Evolutionary conservation across 164 flowering plant genomes (phyloP).

Genomic region (Macadamia integrifolia): DNA sequence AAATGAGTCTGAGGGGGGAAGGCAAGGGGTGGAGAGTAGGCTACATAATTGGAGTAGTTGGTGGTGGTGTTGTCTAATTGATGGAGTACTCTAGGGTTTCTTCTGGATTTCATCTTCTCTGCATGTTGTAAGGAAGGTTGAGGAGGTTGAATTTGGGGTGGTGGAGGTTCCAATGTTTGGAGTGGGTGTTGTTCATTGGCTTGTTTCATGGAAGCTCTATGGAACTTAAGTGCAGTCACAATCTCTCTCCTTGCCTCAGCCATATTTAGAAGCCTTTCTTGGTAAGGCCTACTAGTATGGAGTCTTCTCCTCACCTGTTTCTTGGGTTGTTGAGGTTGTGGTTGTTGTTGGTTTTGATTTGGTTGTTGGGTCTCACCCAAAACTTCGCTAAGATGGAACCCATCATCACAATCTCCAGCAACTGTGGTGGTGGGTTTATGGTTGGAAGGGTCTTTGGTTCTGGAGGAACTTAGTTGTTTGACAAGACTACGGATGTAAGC

Average conservation of each 20-base stretch:
- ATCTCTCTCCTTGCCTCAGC: conserved; percentile 87
- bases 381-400: conserved; percentile 21
- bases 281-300: conserved; percentile 81
- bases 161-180: conserved; percentile 13
- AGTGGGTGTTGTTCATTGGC: conserved; percentile 31
- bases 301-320: conserved; percentile 84
- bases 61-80: conserved; percentile 26
- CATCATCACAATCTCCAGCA: conserved; percentile 23
- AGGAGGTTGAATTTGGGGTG: conserved; percentile 4
- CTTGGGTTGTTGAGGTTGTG: conserved; percentile 39
- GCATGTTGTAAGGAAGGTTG: conserved; percentile 26
- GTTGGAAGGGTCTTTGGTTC: conserved; percentile 45
- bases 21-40: conserved; percentile 24
- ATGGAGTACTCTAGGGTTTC: conserved; percentile 36
- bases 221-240: conserved; percentile 83
- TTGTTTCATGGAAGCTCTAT: conserved; percentile 86
- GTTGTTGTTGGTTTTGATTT: conserved; percentile 21
- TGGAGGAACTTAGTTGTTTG: conserved; percentile 70
- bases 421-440: conserved; percentile 15
- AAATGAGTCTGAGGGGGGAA: conserved; percentile 14
- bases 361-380: conserved; percentile 25
- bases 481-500: conserved; percentile 86
- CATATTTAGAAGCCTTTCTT: conserved; percentile 86
- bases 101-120: conserved; percentile 35
- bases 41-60: conserved; percentile 19